Evolutionary conservation across 2,329 filamentous ascomycete species (phyloP).

Genomic region (Xylaria sp.): DNA sequence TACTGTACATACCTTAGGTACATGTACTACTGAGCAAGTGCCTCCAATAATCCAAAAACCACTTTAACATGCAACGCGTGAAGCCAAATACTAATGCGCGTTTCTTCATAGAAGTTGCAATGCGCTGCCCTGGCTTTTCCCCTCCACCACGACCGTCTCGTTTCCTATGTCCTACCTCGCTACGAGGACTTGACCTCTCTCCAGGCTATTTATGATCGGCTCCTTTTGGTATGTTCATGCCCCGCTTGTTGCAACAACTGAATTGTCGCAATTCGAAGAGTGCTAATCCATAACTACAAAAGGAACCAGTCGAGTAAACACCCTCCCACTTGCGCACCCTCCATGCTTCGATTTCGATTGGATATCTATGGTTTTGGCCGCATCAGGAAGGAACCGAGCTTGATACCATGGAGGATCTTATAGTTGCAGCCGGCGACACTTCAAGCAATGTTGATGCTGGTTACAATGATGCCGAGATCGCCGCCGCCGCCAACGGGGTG

Average conservation of each 20-base stretch:
- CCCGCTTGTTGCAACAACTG: not conserved
- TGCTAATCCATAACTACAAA: slow-evolving; percentile 5
- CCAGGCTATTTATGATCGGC: not conserved
- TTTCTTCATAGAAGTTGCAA: slow-evolving; percentile 22
- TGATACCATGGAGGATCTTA: slow-evolving; percentile 17
- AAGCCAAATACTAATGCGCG: slow-evolving; percentile 33
- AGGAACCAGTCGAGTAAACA: slow-evolving; percentile 10
- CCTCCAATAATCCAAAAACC: not conserved
- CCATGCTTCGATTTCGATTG: not conserved
- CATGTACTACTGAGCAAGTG: not conserved
- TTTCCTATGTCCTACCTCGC: not conserved
- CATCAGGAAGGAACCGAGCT: not conserved
- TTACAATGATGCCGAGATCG: slow-evolving; percentile 6
- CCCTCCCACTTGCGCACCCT: slow-evolving; percentile 15
- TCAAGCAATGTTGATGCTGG: not conserved
- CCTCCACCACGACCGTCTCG: not conserved
- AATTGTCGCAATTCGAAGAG: slow-evolving; percentile 11
- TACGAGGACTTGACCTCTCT: not conserved
- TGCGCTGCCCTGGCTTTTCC: not conserved
- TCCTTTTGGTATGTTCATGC: slow-evolving; percentile 7
- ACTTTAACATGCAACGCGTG: slow-evolving; percentile 34
- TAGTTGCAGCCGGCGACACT: not conserved
- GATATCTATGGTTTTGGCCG: slow-evolving; percentile 4
- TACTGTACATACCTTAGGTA: not conserved
- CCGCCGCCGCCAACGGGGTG: slow-evolving; percentile 5